A percentile compares a stretch with the other conserved stretches of the same genome.
These are phyloP conservation scores for Macaranga tanarius DNA, from an alignment of 441 rosid genomes.

Conservation along the genomic window DNA sequence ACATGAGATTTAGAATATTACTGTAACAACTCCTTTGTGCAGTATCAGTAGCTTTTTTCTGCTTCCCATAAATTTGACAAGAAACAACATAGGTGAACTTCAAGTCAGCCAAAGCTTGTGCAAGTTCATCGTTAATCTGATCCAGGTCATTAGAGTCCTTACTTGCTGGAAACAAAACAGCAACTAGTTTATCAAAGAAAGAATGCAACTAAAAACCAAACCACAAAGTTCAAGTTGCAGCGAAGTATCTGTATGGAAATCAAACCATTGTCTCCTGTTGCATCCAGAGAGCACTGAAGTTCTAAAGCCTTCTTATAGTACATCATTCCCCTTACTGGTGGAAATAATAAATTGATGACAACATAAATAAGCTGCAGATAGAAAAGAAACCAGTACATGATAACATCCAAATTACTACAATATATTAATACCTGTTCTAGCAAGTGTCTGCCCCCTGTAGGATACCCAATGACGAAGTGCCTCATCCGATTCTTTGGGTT, in stretches of 20 bases:
- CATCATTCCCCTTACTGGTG: conserved; percentile 97
- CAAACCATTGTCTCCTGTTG: conserved; percentile 62
- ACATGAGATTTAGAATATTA: conserved; percentile 83
- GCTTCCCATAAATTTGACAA: conserved; percentile 83
- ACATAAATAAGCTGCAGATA: conserved; percentile 20
- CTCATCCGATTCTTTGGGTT: conserved; percentile 41
- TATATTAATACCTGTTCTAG: conserved; percentile 79
- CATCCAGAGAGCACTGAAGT: conserved; percentile 75
- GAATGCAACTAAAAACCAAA: conserved; percentile 12
- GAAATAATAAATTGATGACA: conserved; percentile 19
- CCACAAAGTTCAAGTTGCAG: conserved; percentile 8
- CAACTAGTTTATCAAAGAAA: conserved; percentile 17
- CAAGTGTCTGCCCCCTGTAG: conserved; percentile 90
- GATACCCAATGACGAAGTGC: conserved; percentile 79
- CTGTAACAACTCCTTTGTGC: conserved; percentile 70
- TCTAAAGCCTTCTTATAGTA: conserved; percentile 81
- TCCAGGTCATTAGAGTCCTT: conserved; percentile 37
- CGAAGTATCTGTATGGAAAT: conserved; percentile 17
- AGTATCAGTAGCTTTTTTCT: conserved; percentile 62
- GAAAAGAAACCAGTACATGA: conserved; percentile 21
- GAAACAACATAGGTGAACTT: conserved; percentile 99
- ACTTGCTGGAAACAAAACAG: conserved; percentile 30
- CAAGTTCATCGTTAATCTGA: conserved; percentile 39
- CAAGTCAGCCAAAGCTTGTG: conserved; percentile 75
- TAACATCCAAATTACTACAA: background rate